Percentiles rank a stretch among this genome's conserved stretches.
phyloP scores from a whole-genome alignment of 345 rosid genomes.

The Stellera chamaejasme region DNA sequence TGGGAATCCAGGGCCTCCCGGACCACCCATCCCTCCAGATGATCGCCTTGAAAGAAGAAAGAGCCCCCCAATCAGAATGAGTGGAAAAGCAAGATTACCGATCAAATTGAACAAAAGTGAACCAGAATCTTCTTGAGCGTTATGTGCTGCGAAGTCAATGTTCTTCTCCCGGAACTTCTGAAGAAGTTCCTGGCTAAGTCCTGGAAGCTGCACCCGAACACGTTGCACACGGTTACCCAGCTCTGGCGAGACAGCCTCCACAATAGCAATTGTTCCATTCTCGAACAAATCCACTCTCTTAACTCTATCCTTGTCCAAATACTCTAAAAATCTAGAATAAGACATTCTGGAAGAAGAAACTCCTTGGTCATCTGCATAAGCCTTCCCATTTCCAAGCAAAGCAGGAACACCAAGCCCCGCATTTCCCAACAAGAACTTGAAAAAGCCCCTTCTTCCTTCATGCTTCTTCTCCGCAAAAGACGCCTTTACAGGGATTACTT shows the following conservation, averaged over 20 bases:
- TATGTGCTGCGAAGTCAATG: conserved; percentile 95
- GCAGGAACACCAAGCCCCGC: conserved; percentile 49
- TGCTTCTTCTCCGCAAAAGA: conserved; percentile 39
- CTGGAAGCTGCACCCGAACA: conserved; percentile 95
- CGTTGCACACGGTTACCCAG: conserved; percentile 88
- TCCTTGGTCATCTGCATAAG: conserved; percentile 85
- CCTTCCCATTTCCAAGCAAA: conserved; percentile 58
- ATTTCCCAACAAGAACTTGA: conserved; percentile 62
- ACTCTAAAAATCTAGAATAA: conserved; percentile 93
- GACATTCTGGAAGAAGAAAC: conserved; percentile 98
- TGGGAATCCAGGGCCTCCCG: conserved; percentile 95
- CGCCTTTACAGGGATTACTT: conserved; percentile 35
- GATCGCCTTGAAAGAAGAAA: conserved; percentile 93
- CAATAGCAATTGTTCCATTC: conserved; percentile 96
- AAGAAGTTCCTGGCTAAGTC: conserved; percentile 90
- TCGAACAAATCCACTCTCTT: conserved; percentile 86
- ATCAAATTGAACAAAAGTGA: conserved; percentile 74
- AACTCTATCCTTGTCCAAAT: conserved; percentile 86
- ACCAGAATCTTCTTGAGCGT: conserved; percentile 97
- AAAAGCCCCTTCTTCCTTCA: conserved; percentile 66
- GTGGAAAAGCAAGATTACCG: conserved; percentile 88
- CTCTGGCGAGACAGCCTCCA: conserved; percentile 96
- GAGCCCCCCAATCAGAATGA: conserved; percentile 86
- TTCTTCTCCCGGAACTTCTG: conserved; percentile 94
- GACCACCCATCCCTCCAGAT: conserved; percentile 98